Conservation (phyloP, 2,329 filamentous ascomycete genomes). For the Diaporthe caulivora region DNA sequence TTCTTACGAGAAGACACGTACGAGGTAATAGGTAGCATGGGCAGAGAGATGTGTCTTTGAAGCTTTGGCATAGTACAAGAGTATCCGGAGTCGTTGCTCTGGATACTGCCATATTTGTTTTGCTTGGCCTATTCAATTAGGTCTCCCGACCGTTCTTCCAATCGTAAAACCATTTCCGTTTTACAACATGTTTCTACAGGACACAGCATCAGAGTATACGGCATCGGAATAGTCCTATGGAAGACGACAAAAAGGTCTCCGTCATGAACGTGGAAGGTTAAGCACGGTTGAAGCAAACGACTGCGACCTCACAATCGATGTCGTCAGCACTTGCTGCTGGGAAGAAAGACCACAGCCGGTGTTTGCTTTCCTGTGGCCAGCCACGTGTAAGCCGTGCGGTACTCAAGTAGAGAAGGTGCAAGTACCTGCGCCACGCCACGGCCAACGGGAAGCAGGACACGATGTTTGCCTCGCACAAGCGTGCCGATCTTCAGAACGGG, state of each 20-base stretch:
- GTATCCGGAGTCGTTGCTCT: background rate
- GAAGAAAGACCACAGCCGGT: background rate
- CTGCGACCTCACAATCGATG: background rate
- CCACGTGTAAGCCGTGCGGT: background rate
- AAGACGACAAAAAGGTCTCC: background rate
- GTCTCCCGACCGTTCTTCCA: background rate
- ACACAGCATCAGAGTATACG: background rate
- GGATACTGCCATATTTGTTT: background rate
- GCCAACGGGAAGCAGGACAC: background rate
- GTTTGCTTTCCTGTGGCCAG: background rate
- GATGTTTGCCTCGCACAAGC: background rate
- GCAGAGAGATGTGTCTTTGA: background rate
- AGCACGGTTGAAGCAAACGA: background rate
- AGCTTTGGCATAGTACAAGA: background rate
- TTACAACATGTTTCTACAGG: background rate
- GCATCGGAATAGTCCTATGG: background rate
- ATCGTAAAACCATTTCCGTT: no score
- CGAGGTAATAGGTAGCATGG: background rate
- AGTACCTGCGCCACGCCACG: background rate
- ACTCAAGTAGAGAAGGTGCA: background rate
- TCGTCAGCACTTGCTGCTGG: background rate
- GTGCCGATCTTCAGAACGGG: no score
- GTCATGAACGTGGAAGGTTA: background rate
- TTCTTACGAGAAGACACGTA: background rate
- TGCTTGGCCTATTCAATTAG: background rate